Percentiles rank a stretch among this genome's conserved stretches.
phyloP scores from a whole-genome alignment of 192 early-diverging fungal genomes.

The Radiomyces spectabilis region DNA sequence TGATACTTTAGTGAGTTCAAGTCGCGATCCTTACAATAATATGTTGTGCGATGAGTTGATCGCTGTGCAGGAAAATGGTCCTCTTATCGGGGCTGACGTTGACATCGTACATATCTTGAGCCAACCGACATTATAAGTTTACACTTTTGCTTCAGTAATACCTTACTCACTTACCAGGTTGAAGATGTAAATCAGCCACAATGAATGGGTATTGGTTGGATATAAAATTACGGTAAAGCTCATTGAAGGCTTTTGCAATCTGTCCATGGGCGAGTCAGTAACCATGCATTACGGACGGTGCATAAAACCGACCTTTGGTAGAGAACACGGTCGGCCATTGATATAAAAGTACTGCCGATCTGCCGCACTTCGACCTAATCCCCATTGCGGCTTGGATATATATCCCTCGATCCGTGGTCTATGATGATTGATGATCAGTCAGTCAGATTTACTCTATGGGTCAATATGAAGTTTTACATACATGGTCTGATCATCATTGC shows the following conservation, averaged over 20 bases:
- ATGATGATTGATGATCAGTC: neutral
- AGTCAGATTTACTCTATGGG: constrained; percentile 1
- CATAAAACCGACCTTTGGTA: constrained; percentile 56
- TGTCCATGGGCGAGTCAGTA: constrained; percentile 8
- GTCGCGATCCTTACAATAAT: constrained; percentile 43
- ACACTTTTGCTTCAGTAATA: neutral
- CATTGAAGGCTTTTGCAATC: constrained; percentile 72
- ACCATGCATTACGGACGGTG: neutral
- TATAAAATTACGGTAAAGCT: constrained; percentile 64
- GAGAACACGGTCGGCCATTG: constrained; percentile 81
- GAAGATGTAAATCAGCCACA: constrained; percentile 57
- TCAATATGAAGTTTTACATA: constrained; percentile 8
- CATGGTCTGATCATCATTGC: neutral
- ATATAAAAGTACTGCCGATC: constrained; percentile 89
- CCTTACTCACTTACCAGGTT: constrained; percentile 32
- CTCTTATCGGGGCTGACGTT: constrained; percentile 96
- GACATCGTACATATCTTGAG: constrained; percentile 73
- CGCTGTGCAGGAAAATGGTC: constrained; percentile 79
- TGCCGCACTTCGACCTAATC: constrained; percentile 58
- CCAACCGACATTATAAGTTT: no score
- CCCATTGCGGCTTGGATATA: constrained; percentile 56
- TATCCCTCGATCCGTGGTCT: constrained; percentile 32
- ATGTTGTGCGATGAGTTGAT: constrained; percentile 46
- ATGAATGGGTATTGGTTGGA: constrained; percentile 75
- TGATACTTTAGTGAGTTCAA: no score